phyloP scores from a whole-genome alignment of 768 basidiomycete species.

The Pisolithus orientalis region DNA sequence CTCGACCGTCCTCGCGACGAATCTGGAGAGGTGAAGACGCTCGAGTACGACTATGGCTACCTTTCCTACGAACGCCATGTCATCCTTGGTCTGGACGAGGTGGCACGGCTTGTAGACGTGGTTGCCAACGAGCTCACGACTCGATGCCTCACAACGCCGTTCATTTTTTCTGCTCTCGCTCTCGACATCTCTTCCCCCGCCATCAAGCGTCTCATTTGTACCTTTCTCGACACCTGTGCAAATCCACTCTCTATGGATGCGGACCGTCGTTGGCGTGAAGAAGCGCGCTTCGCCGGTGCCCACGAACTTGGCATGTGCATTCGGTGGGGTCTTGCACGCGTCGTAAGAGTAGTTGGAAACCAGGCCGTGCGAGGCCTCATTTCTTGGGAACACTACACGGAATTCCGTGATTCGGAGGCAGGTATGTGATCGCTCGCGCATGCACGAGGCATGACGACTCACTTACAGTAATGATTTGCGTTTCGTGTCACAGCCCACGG shows the following conservation, averaged over 20 bases:
- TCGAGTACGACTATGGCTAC: slow-evolving; percentile 60
- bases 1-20: slow-evolving; percentile 42
- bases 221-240: slow-evolving; percentile 66
- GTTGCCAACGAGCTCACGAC: slow-evolving; percentile 64
- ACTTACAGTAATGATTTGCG: slow-evolving; percentile 10
- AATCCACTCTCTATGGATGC: slow-evolving; percentile 30
- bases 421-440: slow-evolving; percentile 43
- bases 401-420: slow-evolving; percentile 78
- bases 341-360: slow-evolving; percentile 63
- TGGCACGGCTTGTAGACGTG: slow-evolving; percentile 64
- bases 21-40: slow-evolving; percentile 32
- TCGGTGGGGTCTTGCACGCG: slow-evolving; percentile 85
- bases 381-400: slow-evolving; percentile 76
- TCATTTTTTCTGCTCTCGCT: slow-evolving; percentile 86
- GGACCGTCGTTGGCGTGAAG: slow-evolving; percentile 65
- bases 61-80: slow-evolving; percentile 69
- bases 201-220: slow-evolving; percentile 69
- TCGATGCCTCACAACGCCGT: slow-evolving; percentile 78
- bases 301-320: slow-evolving; percentile 89
- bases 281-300: slow-evolving; percentile 77
- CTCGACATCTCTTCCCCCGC: slow-evolving; percentile 76
- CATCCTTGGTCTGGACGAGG: slow-evolving; percentile 68
- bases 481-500: slow-evolving; percentile 36
- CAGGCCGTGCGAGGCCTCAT: slow-evolving; percentile 78
- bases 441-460: slow-evolving; percentile 16